These are phyloP conservation scores for Naematelia aurantialba DNA, from an alignment of 768 basidiomycete genomes.

Conservation along the genomic window DNA sequence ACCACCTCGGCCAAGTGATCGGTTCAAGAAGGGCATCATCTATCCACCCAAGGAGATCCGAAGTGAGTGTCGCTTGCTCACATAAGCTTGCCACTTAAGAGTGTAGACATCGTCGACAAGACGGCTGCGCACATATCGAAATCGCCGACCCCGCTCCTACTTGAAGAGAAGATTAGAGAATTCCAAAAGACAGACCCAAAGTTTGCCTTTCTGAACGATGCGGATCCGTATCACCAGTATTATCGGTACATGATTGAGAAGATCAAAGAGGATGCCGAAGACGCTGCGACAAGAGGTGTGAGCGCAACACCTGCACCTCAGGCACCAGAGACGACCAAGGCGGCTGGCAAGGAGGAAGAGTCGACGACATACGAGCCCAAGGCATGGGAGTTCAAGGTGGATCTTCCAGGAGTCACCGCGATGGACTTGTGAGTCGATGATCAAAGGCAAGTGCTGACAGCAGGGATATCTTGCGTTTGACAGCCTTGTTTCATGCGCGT, in stretches of 20 bases:
- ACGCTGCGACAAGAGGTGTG: constrained; percentile 26
- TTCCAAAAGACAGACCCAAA: constrained; percentile 94
- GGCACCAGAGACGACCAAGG: neutral
- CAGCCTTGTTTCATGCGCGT: constrained; percentile 90
- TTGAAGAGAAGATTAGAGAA: constrained; percentile 96
- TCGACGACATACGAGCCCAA: constrained; percentile 62
- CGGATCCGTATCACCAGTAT: constrained; percentile 97
- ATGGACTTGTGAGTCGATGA: constrained; percentile 73
- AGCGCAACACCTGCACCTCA: constrained; percentile 23
- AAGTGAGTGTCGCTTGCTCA: constrained; percentile 56
- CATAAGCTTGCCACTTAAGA: constrained; percentile 9
- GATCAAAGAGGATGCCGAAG: constrained; percentile 57
- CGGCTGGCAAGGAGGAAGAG: constrained; percentile 51
- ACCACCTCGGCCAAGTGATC: constrained; percentile 50
- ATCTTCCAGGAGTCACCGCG: constrained; percentile 78
- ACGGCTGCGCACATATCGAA: constrained; percentile 87
- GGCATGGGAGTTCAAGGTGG: constrained; percentile 73
- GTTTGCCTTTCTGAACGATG: constrained; percentile 96
- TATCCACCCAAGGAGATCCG: constrained; percentile 95
- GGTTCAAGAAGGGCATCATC: constrained; percentile 78
- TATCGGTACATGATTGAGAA: constrained; percentile 88
- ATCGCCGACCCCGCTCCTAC: constrained; percentile 85
- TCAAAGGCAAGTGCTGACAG: constrained; percentile 12
- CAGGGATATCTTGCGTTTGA: constrained; percentile 93
- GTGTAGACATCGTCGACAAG: constrained; percentile 83